Evolutionary conservation across 179 eudicot genomes (phyloP).

Genomic region (Silene vulgaris): DNA sequence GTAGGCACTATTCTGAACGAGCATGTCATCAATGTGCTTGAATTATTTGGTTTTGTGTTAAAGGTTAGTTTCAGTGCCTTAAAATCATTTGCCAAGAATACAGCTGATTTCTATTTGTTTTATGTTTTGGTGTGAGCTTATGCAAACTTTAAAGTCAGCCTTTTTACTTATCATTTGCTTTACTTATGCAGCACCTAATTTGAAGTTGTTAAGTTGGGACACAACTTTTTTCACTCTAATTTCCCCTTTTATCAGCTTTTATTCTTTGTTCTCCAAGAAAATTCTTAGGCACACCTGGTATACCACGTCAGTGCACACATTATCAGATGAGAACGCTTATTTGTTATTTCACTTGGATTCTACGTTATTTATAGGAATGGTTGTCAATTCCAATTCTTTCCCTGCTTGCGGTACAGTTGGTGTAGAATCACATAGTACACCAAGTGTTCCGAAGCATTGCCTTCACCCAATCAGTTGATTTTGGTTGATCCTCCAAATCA

Average conservation of each 20-base stretch:
- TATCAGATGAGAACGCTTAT: background rate
- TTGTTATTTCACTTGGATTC: background rate
- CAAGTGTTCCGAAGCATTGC: background rate
- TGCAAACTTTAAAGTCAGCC: background rate
- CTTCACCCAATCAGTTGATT: background rate
- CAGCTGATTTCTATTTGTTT: background rate
- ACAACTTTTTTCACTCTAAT: background rate
- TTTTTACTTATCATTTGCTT: background rate
- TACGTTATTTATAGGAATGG: background rate
- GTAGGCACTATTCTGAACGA: slow-evolving; percentile 49
- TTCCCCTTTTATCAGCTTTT: background rate
- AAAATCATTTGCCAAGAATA: slow-evolving; percentile 9
- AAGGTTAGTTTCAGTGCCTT: slow-evolving; percentile 53
- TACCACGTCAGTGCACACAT: background rate
- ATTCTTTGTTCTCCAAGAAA: background rate
- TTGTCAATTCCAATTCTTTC: background rate
- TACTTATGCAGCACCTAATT: background rate
- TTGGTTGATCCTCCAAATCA: background rate
- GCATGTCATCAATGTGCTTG: slow-evolving; percentile 60
- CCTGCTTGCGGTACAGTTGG: background rate
- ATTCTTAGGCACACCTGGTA: background rate
- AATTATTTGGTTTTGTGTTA: slow-evolving; percentile 65
- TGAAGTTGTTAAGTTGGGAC: background rate
- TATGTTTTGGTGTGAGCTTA: background rate
- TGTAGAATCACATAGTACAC: background rate